Evolutionary conservation across 768 basidiomycete genomes (phyloP).

Genomic region (Amanita muscaria): DNA sequence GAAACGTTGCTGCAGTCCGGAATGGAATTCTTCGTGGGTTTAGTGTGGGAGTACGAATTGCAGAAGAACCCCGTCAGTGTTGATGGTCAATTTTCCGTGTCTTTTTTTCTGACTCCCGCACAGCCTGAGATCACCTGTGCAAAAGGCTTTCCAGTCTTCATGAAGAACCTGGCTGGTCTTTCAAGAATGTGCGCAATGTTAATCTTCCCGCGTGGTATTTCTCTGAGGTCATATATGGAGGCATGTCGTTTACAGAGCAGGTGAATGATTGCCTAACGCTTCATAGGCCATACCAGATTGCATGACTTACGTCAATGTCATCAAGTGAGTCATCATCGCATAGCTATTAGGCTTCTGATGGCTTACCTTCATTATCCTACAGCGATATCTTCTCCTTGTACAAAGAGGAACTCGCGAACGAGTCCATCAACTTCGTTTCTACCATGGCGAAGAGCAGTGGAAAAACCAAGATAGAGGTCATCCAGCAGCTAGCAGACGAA

Average conservation of each 20-base stretch:
- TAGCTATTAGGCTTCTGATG: not conserved
- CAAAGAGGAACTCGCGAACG: not conserved
- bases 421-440: slow-evolving; percentile 1
- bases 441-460: slow-evolving; percentile 1
- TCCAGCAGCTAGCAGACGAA: not conserved
- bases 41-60: too few relatives aligned
- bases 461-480: not conserved
- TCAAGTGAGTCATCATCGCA: not conserved
- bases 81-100: too few relatives aligned
- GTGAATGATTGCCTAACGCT: not conserved
- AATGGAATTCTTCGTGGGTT: too few relatives aligned
- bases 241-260: not conserved
- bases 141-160: slow-evolving; percentile 2
- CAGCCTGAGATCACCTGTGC: too few relatives aligned
- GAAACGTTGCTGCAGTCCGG: too few relatives aligned
- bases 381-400: slow-evolving; percentile 5
- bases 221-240: slow-evolving; percentile 6
- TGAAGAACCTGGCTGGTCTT: not conserved
- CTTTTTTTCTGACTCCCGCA: too few relatives aligned
- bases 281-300: not conserved
- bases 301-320: slow-evolving; percentile 5
- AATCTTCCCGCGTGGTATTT: slow-evolving; percentile 6
- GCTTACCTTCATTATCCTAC: too few relatives aligned
- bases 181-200: slow-evolving; percentile 2
- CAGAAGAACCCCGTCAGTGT: too few relatives aligned